These are phyloP conservation scores for Iberis pinnata DNA, from an alignment of 345 rosid genomes.

Conservation along the genomic window DNA sequence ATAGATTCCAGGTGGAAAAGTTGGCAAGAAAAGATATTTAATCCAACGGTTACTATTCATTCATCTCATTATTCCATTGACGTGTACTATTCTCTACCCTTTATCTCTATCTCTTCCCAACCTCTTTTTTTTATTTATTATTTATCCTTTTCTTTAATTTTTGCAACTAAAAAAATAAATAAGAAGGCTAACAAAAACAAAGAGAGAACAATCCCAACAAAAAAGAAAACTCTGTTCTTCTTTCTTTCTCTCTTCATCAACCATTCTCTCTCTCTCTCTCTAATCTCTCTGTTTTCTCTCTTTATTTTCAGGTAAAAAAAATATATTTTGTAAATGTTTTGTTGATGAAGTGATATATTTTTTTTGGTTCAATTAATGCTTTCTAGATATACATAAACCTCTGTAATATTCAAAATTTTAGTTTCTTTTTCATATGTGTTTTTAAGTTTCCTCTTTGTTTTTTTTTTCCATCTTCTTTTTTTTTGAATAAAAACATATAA, in stretches of 20 bases:
- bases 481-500: neutral
- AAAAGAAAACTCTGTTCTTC: slow-evolving; percentile 17
- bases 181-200: neutral
- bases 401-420: neutral
- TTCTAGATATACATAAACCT: neutral
- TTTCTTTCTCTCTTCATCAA: slow-evolving; percentile 11
- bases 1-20: slow-evolving; percentile 30
- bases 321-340: slow-evolving; percentile 4
- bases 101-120: slow-evolving; percentile 10
- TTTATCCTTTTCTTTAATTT: slow-evolving; percentile 1
- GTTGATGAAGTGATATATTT: neutral
- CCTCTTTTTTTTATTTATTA: slow-evolving; percentile 4
- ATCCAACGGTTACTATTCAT: slow-evolving; percentile 11
- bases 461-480: too few relatives aligned
- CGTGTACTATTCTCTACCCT: slow-evolving; percentile 17
- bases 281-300: slow-evolving; percentile 21
- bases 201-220: neutral
- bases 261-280: slow-evolving; percentile 20
- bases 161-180: slow-evolving; percentile 2
- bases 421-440: slow-evolving; percentile 9
- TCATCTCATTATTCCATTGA: slow-evolving; percentile 5
- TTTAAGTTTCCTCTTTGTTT: neutral
- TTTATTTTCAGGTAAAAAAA: slow-evolving; percentile 3
- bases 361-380: neutral
- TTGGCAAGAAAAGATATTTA: slow-evolving; percentile 20